Evolutionary conservation across 75 land plant species (phyloP).

Genomic region (Cryptomeria japonica): DNA sequence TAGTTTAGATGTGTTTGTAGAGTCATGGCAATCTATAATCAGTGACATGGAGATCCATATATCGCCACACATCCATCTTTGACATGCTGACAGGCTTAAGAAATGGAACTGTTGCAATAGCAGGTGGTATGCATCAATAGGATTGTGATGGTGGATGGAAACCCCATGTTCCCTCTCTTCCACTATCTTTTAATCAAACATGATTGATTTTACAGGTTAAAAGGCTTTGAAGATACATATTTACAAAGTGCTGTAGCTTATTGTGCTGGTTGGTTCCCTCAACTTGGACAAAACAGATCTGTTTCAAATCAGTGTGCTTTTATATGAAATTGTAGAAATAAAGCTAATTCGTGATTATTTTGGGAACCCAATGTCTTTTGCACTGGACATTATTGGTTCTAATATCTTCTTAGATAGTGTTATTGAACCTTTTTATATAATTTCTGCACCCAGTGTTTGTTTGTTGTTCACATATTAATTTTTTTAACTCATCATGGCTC

Average conservation of each 20-base stretch:
- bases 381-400: neutral
- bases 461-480: too few species aligned
- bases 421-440: neutral
- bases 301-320: neutral
- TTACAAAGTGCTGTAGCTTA: neutral
- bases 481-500: neutral
- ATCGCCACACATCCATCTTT: neutral
- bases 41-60: neutral
- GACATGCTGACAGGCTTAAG: neutral
- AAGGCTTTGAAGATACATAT: neutral
- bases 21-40: neutral
- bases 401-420: neutral
- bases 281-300: neutral
- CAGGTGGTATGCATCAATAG: neutral
- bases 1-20: neutral
- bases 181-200: neutral
- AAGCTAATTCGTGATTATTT: too few species aligned
- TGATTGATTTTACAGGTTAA: too few species aligned
- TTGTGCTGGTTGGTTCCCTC: neutral
- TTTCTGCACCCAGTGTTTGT: neutral
- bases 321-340: neutral
- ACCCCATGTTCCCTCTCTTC: neutral
- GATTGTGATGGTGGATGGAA: neutral
- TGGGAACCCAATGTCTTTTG: neutral
- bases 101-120: neutral